Conservation (phyloP, 768 basidiomycete species). For the Termitomyces sp. region DNA sequence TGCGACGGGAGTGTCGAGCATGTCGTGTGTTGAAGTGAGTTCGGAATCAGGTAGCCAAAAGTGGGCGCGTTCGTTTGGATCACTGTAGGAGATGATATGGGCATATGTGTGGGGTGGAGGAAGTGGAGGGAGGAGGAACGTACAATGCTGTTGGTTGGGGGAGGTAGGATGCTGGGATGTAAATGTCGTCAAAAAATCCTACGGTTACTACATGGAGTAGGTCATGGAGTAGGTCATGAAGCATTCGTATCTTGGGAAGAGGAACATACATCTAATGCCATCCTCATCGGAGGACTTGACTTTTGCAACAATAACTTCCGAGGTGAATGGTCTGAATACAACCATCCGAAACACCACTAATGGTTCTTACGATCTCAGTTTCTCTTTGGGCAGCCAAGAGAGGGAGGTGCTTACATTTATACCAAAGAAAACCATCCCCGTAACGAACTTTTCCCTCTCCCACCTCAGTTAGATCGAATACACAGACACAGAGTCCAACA, state of each 20-base stretch:
- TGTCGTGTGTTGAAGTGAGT: conserved; percentile 50
- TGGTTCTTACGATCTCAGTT: conserved; percentile 3
- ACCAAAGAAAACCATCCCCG: conserved; percentile 94
- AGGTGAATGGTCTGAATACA: conserved; percentile 86
- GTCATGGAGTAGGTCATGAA: neutral
- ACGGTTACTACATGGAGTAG: conserved; percentile 57
- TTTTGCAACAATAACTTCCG: conserved; percentile 87
- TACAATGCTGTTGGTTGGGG: conserved; percentile 83
- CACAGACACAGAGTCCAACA: conserved; percentile 86
- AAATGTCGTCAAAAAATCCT: conserved; percentile 94
- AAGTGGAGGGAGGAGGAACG: conserved; percentile 21
- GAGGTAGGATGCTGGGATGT: conserved; percentile 74
- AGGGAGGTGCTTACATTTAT: conserved; percentile 61
- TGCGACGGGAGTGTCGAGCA: conserved; percentile 63
- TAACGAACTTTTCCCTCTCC: conserved; percentile 93
- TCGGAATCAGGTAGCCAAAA: conserved; percentile 76
- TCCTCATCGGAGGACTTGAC: conserved; percentile 85
- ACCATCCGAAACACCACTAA: conserved; percentile 86
- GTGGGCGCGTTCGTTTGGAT: conserved; percentile 77
- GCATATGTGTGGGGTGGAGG: neutral
- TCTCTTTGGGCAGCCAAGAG: neutral
- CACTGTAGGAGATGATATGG: conserved; percentile 39
- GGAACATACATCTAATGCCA: conserved; percentile 71
- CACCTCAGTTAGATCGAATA: conserved; percentile 83
- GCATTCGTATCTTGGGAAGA: neutral